Evolutionary conservation across 345 rosid species (phyloP).

Genomic region (Trapa bicornis): DNA sequence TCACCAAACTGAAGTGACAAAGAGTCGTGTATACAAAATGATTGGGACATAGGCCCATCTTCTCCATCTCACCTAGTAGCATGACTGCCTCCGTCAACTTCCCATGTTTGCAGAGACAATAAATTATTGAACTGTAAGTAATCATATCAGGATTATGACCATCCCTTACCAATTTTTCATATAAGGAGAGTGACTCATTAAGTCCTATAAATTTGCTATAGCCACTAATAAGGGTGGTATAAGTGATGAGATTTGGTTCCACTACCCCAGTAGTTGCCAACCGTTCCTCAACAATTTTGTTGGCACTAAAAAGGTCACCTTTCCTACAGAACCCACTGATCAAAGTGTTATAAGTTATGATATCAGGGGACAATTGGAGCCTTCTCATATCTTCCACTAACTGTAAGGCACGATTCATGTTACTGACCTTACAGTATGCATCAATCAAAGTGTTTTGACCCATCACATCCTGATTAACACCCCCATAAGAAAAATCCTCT

Average conservation of each 20-base stretch:
- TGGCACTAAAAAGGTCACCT: constrained; percentile 55
- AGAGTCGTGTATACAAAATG: constrained; percentile 55
- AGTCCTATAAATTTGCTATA: constrained; percentile 45
- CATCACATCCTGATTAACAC: constrained; percentile 31
- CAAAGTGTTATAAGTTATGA: constrained; percentile 49
- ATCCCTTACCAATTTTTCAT: constrained; percentile 40
- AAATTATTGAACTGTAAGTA: constrained; percentile 59
- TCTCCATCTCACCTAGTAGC: constrained; percentile 57
- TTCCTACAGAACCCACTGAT: constrained; percentile 40
- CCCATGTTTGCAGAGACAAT: constrained; percentile 60
- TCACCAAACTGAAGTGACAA: constrained; percentile 56
- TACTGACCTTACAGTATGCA: constrained; percentile 32
- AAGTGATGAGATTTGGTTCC: constrained; percentile 48
- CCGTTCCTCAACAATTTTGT: constrained; percentile 40
- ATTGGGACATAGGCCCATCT: constrained; percentile 55
- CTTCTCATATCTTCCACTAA: constrained; percentile 34
- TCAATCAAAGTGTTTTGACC: constrained; percentile 45
- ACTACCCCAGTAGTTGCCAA: constrained; percentile 12
- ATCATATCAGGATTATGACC: constrained; percentile 65
- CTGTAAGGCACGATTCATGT: constrained; percentile 27
- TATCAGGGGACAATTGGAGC: constrained; percentile 37
- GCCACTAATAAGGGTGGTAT: constrained; percentile 58
- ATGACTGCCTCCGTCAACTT: constrained; percentile 43
- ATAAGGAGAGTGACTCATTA: constrained; percentile 46
- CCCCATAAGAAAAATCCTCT: constrained; percentile 35